Base-by-base conservation (phyloP, 106 monocot genomes). In the Dendrobium officinale region DNA sequence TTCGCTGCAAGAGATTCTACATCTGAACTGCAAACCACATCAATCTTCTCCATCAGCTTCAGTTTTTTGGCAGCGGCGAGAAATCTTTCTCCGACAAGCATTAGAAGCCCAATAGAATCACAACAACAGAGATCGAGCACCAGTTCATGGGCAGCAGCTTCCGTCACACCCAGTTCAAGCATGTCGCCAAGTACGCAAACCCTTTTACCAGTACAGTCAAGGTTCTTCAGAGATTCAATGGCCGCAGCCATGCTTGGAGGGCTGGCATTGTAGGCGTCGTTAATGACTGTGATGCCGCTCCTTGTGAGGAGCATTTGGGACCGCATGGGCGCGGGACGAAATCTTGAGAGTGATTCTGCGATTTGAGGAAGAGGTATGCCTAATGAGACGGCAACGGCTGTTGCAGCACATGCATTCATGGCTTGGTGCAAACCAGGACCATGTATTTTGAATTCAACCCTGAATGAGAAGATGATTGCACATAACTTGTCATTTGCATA, bases 231-330 rank as follows among this genome's bases (percentile, higher is more conserved):
- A 2, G 82, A 31, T 5, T 77, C 40, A 6, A 86, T 86, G n/a
- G 86, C 86, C 4, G 86, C 75, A 0, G n/a, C 27, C 86, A 82
- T 86, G 80, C 86, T 86, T 8, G 27, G 20, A 9, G 67, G 45
- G 77, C 75, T 86, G 29, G 86, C 86, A 72, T 86, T 86, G 79
- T 86, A 82, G 20, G 79, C 67, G 41, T 86, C 86, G 66, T 83
- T 82, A 20, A 86, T 79, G 79, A 86, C 77, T 55, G 20, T 79
- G 41, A 86, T 77, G 44, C 80, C 82, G 61, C 82, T 77, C 37
- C 37, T 5, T 6, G 79, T 76, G 75, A 77, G 29, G 22, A 67
- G 22, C 42, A 86, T 66, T 27, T 86, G 74, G 8, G 82, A 86
- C 27, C 86, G 76, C 86, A 86, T 86, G 13, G n/a, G 48, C 13